Base-by-base conservation (phyloP, 2,329 filamentous ascomycete genomes). In the Bipolaris victoriae region DNA sequence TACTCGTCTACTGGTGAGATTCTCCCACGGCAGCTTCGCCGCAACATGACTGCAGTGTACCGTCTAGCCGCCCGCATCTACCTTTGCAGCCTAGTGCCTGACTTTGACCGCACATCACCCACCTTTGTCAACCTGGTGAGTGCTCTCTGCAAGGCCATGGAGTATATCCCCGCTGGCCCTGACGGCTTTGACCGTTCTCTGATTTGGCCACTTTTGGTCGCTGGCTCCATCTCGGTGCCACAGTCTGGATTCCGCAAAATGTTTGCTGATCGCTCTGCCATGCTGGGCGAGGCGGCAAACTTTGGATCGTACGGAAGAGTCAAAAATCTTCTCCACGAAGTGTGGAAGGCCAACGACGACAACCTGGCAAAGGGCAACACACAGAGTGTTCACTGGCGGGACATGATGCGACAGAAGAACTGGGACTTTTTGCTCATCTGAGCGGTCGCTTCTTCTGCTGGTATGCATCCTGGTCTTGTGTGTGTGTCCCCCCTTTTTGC, bases 401-500 rank as follows among this genome's bases (percentile, higher is more conserved):
- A 96, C 79, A 86, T 94, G 74, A 97, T 97, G 92, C 87, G 86
- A 79, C 86, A 89, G 80, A 95, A 94, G 81, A 87, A 87, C 68
- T 97, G 92, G 93, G 91, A 96, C 76, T 95, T 92, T 80, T 83
- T 97, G 77, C 86, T 97, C 77, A 93, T 97, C 79, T 97, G 76
- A 72, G 66, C 63, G 60, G 40, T 50, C 41, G 36, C 55, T 53
- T 60, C 60, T 60, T 70, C 69, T 74, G 70, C 72, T 74, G 71
- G 70, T 65, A 61, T 58, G 69, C 74, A 76, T 76, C 74, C 67
- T 68, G 67, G 69, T 74, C 72, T 74, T 67, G 63, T 67, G 60
- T 49, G 49, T 4, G 29, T 31, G 2, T 31, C 2, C 26, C 26
- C 61, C 57, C 20, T 20, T 48, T 54, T 61, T 66, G 44, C 52